Conservation (phyloP, 2,329 filamentous ascomycete species). For the Thelonectria olida region DNA sequence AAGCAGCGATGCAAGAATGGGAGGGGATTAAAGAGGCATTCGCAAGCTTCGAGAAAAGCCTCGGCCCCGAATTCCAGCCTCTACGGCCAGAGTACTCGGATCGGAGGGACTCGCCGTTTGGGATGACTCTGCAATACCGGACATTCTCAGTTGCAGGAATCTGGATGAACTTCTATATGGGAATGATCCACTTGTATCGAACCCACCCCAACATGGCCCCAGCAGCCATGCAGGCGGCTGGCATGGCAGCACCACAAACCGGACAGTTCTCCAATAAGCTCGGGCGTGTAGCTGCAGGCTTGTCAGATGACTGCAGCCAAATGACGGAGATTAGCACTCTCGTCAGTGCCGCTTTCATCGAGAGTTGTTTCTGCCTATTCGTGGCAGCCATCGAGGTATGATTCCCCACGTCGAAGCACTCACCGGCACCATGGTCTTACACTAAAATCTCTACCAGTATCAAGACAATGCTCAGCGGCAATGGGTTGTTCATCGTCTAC, state of each 20-base stretch:
- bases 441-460: slow-evolving; percentile 65
- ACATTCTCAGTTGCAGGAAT: slow-evolving; percentile 88
- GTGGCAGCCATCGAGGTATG: slow-evolving; percentile 80
- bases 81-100: slow-evolving; percentile 73
- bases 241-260: slow-evolving; percentile 78
- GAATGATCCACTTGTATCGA: slow-evolving; percentile 82
- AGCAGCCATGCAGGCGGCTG: slow-evolving; percentile 86
- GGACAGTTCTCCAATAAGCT: slow-evolving; percentile 76
- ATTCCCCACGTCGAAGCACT: not conserved
- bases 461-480: slow-evolving; percentile 75
- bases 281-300: slow-evolving; percentile 81
- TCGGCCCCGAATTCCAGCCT: slow-evolving; percentile 81
- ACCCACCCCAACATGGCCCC: slow-evolving; percentile 91
- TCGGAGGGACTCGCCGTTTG: slow-evolving; percentile 78
- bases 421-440: too few species aligned
- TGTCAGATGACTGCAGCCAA: slow-evolving; percentile 64
- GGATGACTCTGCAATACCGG: slow-evolving; percentile 80
- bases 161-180: slow-evolving; percentile 89
- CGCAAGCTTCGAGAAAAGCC: slow-evolving; percentile 68
- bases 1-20: slow-evolving; percentile 83
- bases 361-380: slow-evolving; percentile 84
- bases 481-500: slow-evolving; percentile 79
- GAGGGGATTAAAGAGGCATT: slow-evolving; percentile 77
- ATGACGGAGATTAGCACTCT: slow-evolving; percentile 74
- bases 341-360: slow-evolving; percentile 83